Base-by-base conservation (phyloP, 495 filamentous ascomycete species). In the Xylaria telfairii region DNA sequence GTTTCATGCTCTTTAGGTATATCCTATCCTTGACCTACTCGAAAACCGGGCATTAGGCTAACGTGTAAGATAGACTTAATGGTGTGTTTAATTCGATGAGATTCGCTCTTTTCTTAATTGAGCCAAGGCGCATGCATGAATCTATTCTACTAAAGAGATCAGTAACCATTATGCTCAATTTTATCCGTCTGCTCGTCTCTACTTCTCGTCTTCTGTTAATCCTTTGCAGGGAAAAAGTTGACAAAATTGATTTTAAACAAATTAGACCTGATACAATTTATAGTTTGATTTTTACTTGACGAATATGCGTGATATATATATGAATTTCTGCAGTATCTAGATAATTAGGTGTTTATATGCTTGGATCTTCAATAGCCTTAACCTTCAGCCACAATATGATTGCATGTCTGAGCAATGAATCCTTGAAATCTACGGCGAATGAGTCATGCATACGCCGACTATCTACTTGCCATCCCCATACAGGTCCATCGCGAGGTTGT, bases 401-500 rank as follows among this genome's bases (percentile, higher is more conserved):
- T 5, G 30, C 13, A 21, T 34, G 56, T 17, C 39, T 60, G 8
- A 8, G 34, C 34, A 24, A 60, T n/a, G 32, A 39, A 10, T 2
- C 34, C 32, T 39, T 24, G 17, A 1, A 39, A 60, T 39, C 19
- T 4, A 7, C 32, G 19, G n/a, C 24, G n/a, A 39, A 10, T 24
- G n/a, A 24, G 30, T 10, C 59, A 37, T 42, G 7, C 39, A 21
- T 26, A 28, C 30, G 39, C 3, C 19, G 10, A 26, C 37, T 21
- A 8, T 1, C 39, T 64, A 44, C 61, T 72, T 70, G 17, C 69
- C 73, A 17, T 72, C 49, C 1, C 76, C 76, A 26, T 78, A 78
- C 12, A 67, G 34, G 26, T 75, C 46, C 75, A 78, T 76, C 13
- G 74, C 76, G 4, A 71, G 44, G 21, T 74, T 56, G 21, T 77